These are phyloP conservation scores for Dalbergia cochinchinensis DNA, from an alignment of 306 rosid genomes.

Conservation along the genomic window DNA sequence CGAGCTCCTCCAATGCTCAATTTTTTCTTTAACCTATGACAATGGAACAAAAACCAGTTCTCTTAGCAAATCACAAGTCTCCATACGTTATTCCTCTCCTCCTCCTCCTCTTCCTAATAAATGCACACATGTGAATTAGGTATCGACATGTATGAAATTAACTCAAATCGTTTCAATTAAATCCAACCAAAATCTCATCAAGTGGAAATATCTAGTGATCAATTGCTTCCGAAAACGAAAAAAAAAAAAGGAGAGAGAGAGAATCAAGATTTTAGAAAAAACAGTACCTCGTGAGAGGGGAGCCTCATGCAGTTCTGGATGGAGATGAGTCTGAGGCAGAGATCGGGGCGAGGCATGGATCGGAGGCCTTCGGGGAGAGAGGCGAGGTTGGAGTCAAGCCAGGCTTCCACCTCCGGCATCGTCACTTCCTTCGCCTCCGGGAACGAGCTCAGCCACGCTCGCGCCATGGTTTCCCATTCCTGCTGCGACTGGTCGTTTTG, in stretches of 20 bases:
- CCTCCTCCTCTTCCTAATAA: slow-evolving; percentile 25
- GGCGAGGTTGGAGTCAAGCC: slow-evolving; percentile 79
- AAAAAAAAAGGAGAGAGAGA: neutral
- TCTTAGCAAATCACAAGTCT: slow-evolving; percentile 3
- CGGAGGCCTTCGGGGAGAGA: slow-evolving; percentile 79
- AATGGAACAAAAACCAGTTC: neutral
- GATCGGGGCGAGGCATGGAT: slow-evolving; percentile 90
- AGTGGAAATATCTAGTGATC: neutral
- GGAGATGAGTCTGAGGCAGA: slow-evolving; percentile 80
- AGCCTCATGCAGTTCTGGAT: slow-evolving; percentile 83
- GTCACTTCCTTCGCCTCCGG: slow-evolving; percentile 81
- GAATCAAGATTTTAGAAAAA: neutral
- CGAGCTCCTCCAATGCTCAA: neutral
- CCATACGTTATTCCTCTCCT: neutral
- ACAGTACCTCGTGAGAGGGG: slow-evolving; percentile 47
- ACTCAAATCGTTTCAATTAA: neutral
- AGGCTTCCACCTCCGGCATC: slow-evolving; percentile 87
- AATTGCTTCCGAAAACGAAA: neutral
- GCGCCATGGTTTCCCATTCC: slow-evolving; percentile 98
- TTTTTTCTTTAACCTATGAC: neutral
- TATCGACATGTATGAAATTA: neutral
- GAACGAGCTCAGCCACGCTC: slow-evolving; percentile 88
- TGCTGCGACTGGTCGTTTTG: slow-evolving; percentile 53
- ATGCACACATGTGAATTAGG: neutral
- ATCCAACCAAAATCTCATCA: neutral